Evolutionary conservation across 192 early-diverging fungal genomes (phyloP), one percentile per base, ranked within the genome.

Genomic region (Cladochytrium replicatum): DNA sequence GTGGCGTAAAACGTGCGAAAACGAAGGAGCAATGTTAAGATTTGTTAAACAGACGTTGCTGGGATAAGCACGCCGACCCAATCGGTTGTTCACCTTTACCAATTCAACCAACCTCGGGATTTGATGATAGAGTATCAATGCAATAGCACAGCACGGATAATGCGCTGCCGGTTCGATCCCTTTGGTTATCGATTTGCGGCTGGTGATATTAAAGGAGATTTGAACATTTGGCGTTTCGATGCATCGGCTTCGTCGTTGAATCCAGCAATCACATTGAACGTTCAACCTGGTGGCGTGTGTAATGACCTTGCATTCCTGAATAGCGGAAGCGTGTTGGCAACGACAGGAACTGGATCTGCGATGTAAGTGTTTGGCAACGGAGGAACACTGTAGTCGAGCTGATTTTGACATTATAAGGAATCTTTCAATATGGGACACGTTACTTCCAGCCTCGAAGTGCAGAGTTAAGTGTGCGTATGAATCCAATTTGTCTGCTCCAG

Each of bases 181-280:
- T 86, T 77, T 56, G 87, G 87, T 2, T 76, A 75, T 44, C 76
- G 81, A 32, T 90, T 90, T 69, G 87, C 81, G 19, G 82, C 77
- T 1, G 64, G 61, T 2, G 86, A 88, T 60, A 63, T 54, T 26
- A 72, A 76, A 28, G 87, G 87, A 8, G 67, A 73, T 19, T 38
- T 90, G 19, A 67, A 70, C 39, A 63, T 90, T 29, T 90, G 85
- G 85, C 65, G 74, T 32, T 88, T 90, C 59, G 86, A 88, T 54
- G 68, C 81, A 11, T 74, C 69, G 38, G 54, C 70, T 21, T 62
- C 75, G 22, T 62, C 80, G 0, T 59, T 73, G 26, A 74, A 66
- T 32, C 87, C 87, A 1, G 65, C 68, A 0, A 32, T 77, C 23
- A 31, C 46, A 6, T 22, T 70, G 9, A 46, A 13, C 15, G 29